phyloP scores from a whole-genome alignment of 768 basidiomycete genomes.

The Suillus lakei region DNA sequence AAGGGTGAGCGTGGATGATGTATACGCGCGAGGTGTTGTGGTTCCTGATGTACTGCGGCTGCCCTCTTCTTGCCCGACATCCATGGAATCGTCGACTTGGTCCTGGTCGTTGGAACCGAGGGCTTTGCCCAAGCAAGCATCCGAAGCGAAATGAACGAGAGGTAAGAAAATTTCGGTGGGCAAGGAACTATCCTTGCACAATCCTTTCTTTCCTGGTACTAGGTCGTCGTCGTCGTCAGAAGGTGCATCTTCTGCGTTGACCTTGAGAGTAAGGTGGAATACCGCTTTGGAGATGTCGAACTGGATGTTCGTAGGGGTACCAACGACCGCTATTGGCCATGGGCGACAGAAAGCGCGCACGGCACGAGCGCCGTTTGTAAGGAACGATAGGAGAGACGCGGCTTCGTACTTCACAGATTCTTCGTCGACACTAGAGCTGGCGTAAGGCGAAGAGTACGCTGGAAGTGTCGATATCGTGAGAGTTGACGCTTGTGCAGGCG shows the following conservation, averaged over 20 bases:
- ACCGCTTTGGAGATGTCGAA: conserved; percentile 77
- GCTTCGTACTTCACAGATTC: not conserved
- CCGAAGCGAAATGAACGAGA: conserved; percentile 82
- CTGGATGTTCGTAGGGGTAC: conserved; percentile 62
- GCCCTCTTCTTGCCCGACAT: not conserved
- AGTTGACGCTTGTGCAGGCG: conserved; percentile 21
- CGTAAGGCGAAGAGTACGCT: conserved; percentile 22
- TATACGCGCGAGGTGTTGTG: conserved; percentile 11
- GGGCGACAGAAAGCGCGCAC: conserved; percentile 85
- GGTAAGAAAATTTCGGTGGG: conserved; percentile 94
- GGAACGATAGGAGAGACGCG: conserved; percentile 50
- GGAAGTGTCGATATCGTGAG: conserved; percentile 25
- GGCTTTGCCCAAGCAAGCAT: conserved; percentile 31
- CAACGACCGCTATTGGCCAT: conserved; percentile 78
- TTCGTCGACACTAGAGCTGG: not conserved
- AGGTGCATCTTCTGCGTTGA: conserved; percentile 60
- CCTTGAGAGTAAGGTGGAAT: conserved; percentile 72
- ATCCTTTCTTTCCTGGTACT: not conserved
- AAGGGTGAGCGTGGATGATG: conserved; percentile 22
- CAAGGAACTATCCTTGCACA: conserved; percentile 34
- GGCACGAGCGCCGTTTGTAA: conserved; percentile 87
- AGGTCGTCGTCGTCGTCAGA: not conserved
- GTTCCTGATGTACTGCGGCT: not conserved
- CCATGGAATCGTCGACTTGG: conserved; percentile 1
- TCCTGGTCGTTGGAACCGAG: not conserved